These are phyloP conservation scores for Dioscorea zingiberensis DNA, from an alignment of 106 monocot genomes.

Conservation along the genomic window DNA sequence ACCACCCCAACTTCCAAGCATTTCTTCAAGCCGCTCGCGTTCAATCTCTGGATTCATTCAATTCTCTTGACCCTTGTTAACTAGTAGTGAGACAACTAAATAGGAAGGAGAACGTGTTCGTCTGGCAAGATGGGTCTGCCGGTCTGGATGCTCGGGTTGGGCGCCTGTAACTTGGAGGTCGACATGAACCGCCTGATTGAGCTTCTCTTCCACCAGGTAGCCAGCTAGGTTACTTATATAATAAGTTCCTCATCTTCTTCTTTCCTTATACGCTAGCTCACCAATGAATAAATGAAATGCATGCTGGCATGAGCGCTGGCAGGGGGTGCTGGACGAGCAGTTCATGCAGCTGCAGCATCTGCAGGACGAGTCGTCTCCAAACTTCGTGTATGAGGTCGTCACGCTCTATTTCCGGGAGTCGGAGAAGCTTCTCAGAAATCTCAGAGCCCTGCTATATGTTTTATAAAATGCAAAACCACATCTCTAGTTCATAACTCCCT, in stretches of 20 bases:
- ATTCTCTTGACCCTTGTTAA: too few relatives aligned
- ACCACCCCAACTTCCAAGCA: too few relatives aligned
- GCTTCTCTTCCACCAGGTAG: slow-evolving; percentile 40
- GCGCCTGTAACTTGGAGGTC: slow-evolving; percentile 14
- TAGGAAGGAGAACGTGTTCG: neutral
- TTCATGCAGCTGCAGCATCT: slow-evolving; percentile 40
- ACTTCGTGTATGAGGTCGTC: slow-evolving; percentile 37
- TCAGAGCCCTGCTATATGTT: slow-evolving; percentile 27
- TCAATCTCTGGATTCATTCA: too few relatives aligned
- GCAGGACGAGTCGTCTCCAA: slow-evolving; percentile 38
- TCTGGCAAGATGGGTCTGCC: slow-evolving; percentile 39
- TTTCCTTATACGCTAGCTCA: too few relatives aligned
- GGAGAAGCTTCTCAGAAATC: slow-evolving; percentile 24
- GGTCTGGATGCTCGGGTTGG: slow-evolving; percentile 50
- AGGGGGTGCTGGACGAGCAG: slow-evolving; percentile 49
- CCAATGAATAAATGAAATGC: too few relatives aligned
- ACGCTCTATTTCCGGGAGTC: slow-evolving; percentile 41
- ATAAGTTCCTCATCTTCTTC: neutral
- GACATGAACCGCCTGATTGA: slow-evolving; percentile 27
- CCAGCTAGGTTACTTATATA: too few relatives aligned
- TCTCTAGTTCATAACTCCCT: too few relatives aligned
- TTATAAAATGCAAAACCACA: too few relatives aligned
- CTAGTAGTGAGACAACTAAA: neutral
- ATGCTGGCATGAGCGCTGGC: too few relatives aligned
- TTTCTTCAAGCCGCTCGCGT: too few relatives aligned